Evolutionary conservation across 176 grass and related monocot species (phyloP), one percentile per base, ranked within the genome.

Genomic region (Phoenix dactylifera): DNA sequence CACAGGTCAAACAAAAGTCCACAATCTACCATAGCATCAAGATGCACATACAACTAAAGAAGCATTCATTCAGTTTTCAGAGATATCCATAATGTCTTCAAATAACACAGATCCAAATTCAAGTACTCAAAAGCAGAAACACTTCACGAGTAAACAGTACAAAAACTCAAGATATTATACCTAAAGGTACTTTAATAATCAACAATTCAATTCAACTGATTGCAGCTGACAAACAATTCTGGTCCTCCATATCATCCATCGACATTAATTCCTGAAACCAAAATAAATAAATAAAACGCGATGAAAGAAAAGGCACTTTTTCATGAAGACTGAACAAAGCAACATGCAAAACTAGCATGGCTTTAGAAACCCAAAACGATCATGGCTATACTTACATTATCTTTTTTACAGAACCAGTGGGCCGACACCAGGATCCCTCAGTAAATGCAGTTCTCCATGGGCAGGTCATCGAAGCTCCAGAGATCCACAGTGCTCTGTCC

Each of bases 391-490:
- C 59, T 55, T 63, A 49, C 26, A 22, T 56, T 51, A 18, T 35
- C 49, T 22, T 3, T 49, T 63, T 54, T 55, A 73, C 70, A 63
- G 19, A 54, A 53, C 26, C 49, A 24, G 28, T 48, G 17, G 17
- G 18, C 28, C 58, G 15, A 17, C 49, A 52, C 59, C 3, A 30
- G 32, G 14, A 50, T 3, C 49, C 22, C 5, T 77, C 50, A 76
- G 62, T 73, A 82, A 22, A 71, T 52, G 26, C 61, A 63, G 29
- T 53, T 73, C 28, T 72, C 67, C 74, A 68, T 54, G 48, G 73
- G 67, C 49, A 77, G 68, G 26, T 82, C 79, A 68, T 58, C 79
- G 35, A 82, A 82, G 67, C 73, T 77, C 79, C 79, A 82, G 7
- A 82, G 61, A 54, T 76, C 63, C 6, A 61, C 68, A 22, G 70